A percentile compares a stretch with the other conserved stretches of the same genome.
Evolutionary conservation across 768 basidiomycete genomes (phyloP).

Genomic region (Tephrocybe sp.): DNA sequence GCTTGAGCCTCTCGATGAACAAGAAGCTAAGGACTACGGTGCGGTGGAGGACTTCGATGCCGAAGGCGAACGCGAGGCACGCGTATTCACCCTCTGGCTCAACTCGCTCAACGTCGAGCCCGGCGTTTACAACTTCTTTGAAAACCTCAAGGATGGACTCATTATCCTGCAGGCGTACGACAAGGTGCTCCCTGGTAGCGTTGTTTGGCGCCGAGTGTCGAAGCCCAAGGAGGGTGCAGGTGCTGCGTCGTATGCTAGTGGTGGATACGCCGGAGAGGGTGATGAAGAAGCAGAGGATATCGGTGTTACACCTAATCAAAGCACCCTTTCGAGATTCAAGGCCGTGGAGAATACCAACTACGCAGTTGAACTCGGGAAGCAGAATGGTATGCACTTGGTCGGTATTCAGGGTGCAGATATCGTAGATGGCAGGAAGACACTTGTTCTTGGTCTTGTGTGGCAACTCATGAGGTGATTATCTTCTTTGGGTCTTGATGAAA

Average conservation of each 20-base stretch:
- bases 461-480: constrained; percentile 81
- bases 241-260: constrained; percentile 37
- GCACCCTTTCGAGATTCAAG: constrained; percentile 91
- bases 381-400: constrained; percentile 92
- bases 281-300: constrained; percentile 79
- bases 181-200: constrained; percentile 88
- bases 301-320: constrained; percentile 80
- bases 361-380: constrained; percentile 85
- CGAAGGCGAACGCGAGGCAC: constrained; percentile 96
- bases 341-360: constrained; percentile 99
- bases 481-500: not conserved
- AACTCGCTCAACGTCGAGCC: constrained; percentile 98
- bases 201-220: constrained; percentile 94
- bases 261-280: constrained; percentile 37
- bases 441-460: constrained; percentile 97
- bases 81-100: constrained; percentile 97
- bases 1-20: constrained; percentile 89
- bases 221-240: constrained; percentile 77
- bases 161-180: constrained; percentile 95
- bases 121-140: constrained; percentile 93
- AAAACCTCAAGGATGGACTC: constrained; percentile 91
- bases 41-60: constrained; percentile 96
- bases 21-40: constrained; percentile 89
- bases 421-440: constrained; percentile 87
- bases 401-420: constrained; percentile 98